phyloP scores from a whole-genome alignment of 2,329 filamentous ascomycete species.

The Penicillium sp. region DNA sequence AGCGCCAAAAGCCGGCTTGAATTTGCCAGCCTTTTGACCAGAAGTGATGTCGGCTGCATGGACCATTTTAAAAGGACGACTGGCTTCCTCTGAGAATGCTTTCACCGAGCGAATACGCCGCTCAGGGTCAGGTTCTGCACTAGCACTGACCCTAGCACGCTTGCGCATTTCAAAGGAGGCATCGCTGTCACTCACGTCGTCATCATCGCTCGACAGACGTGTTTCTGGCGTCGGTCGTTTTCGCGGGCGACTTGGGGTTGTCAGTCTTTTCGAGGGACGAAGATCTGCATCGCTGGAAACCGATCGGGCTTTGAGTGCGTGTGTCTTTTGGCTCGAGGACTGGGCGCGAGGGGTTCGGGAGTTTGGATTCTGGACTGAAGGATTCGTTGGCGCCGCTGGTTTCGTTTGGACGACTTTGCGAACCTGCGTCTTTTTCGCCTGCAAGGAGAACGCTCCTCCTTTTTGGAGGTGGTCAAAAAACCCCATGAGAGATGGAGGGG shows the following conservation, averaged over 20 bases:
- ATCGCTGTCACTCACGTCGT: constrained; percentile 40
- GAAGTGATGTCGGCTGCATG: constrained; percentile 47
- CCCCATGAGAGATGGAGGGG: constrained; percentile 29
- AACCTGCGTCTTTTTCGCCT: constrained; percentile 38
- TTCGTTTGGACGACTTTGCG: constrained; percentile 39
- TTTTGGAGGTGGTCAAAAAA: constrained; percentile 44
- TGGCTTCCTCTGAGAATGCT: constrained; percentile 40
- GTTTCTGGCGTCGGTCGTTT: constrained; percentile 37
- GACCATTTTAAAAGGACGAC: constrained; percentile 38
- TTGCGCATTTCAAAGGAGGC: constrained; percentile 40
- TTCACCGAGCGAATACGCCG: constrained; percentile 41
- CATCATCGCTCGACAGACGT: constrained; percentile 37
- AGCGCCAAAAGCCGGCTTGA: constrained; percentile 47
- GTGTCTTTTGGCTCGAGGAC: constrained; percentile 19
- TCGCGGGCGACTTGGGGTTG: constrained; percentile 27
- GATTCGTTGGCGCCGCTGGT: constrained; percentile 25
- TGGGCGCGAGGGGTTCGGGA: constrained; percentile 16
- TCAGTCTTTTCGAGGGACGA: constrained; percentile 26
- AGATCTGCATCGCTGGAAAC: constrained; percentile 26
- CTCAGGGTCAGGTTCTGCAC: constrained; percentile 40
- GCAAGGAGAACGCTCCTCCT: constrained; percentile 38
- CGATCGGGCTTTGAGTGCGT: constrained; percentile 23
- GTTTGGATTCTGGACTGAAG: constrained; percentile 22
- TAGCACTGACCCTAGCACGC: constrained; percentile 35
- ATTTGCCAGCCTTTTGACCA: constrained; percentile 42